A percentile compares a stretch with the other conserved stretches of the same genome.
phyloP scores from a whole-genome alignment of 192 early-diverging fungal genomes.

The Phlyctochytrium planicorne region DNA sequence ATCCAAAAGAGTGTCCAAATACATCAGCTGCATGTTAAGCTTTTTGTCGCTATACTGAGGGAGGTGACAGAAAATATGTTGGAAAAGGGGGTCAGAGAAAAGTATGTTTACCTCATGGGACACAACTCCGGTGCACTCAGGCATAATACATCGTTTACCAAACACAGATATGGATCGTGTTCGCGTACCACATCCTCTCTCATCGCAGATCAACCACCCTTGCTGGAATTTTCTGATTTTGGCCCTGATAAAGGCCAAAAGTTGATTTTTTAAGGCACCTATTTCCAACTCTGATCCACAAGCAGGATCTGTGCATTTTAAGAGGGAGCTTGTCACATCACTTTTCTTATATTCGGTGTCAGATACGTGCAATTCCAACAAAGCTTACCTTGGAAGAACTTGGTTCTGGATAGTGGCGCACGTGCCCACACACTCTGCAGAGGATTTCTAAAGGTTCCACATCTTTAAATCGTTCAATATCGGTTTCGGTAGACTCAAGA shows the following conservation, averaged over 20 bases:
- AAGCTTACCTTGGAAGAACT: not conserved
- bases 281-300: constrained; percentile 50
- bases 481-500: constrained; percentile 67
- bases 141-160: constrained; percentile 64
- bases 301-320: constrained; percentile 45
- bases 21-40: constrained; percentile 83
- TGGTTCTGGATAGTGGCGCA: not conserved
- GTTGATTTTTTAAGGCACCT: constrained; percentile 59
- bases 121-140: constrained; percentile 70
- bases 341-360: not conserved
- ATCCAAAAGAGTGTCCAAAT: constrained; percentile 71
- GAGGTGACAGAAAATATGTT: not conserved
- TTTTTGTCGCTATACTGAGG: constrained; percentile 71
- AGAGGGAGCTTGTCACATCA: constrained; percentile 6
- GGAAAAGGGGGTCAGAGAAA: not conserved
- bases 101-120: constrained; percentile 54
- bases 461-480: constrained; percentile 75
- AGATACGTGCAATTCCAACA: not conserved
- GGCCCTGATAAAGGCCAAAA: constrained; percentile 61
- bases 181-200: constrained; percentile 62
- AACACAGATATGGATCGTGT: constrained; percentile 71
- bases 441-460: constrained; percentile 40
- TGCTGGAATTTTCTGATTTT: constrained; percentile 73
- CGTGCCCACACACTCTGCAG: not conserved
- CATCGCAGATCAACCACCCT: constrained; percentile 78